These are phyloP conservation scores for Calonectria leucothoes DNA, from an alignment of 2,329 filamentous ascomycete species.

Conservation along the genomic window DNA sequence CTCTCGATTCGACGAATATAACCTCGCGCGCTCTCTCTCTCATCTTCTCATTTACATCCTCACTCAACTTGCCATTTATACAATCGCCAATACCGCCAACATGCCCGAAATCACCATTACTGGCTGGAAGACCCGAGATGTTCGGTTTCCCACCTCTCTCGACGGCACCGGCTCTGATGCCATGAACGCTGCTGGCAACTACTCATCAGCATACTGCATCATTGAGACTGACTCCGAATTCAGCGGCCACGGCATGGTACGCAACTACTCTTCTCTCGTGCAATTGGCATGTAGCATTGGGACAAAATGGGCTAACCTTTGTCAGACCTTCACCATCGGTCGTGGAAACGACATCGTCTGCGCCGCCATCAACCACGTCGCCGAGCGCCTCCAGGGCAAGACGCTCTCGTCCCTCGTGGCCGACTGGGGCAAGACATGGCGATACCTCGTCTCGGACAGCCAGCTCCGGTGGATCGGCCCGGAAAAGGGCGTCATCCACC, in stretches of 20 bases:
- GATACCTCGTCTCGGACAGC: slow-evolving; percentile 89
- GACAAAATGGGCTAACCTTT: not conserved
- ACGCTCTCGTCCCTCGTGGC: slow-evolving; percentile 81
- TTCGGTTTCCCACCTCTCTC: slow-evolving; percentile 89
- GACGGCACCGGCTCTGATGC: slow-evolving; percentile 97
- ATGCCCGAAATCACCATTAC: slow-evolving; percentile 74
- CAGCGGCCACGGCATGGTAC: slow-evolving; percentile 83
- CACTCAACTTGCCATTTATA: not conserved
- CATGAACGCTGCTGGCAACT: slow-evolving; percentile 95
- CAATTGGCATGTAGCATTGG: not conserved
- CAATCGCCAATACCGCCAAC: not conserved
- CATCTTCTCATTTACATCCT: not conserved
- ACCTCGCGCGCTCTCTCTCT: slow-evolving; percentile 14
- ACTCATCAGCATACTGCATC: slow-evolving; percentile 95
- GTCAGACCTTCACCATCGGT: slow-evolving; percentile 81
- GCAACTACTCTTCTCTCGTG: not conserved
- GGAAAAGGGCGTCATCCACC: slow-evolving; percentile 93
- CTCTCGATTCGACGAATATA: slow-evolving; percentile 16
- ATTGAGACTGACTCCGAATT: slow-evolving; percentile 80
- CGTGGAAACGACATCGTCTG: slow-evolving; percentile 95
- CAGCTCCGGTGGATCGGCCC: slow-evolving; percentile 95
- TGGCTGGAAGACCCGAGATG: slow-evolving; percentile 77
- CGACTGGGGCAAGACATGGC: slow-evolving; percentile 91
- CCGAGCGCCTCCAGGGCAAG: slow-evolving; percentile 79
- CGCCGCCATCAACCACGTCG: slow-evolving; percentile 82